A percentile compares a stretch with the other conserved stretches of the same genome.
phyloP scores from a whole-genome alignment of 768 basidiomycete genomes.

The Lyophyllum semitale region DNA sequence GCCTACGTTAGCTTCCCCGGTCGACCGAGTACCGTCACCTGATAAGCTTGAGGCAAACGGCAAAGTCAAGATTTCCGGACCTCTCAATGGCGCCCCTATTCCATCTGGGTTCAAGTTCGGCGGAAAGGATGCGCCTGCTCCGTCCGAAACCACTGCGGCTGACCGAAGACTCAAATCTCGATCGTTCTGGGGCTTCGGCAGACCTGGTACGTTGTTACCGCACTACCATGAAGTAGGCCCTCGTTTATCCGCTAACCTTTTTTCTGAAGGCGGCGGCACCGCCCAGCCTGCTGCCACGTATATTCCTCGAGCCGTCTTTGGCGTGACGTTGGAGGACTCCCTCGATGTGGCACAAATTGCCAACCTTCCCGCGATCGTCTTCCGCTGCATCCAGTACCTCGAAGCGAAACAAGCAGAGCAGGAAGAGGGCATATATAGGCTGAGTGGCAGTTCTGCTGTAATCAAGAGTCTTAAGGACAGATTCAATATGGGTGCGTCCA shows the following conservation, averaged over 20 bases:
- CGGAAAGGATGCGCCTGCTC: conserved; percentile 59
- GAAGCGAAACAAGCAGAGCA: conserved; percentile 92
- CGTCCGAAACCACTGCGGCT: conserved; percentile 37
- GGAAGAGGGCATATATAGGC: conserved; percentile 96
- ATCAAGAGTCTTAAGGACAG: conserved; percentile 92
- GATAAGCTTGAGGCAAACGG: conserved; percentile 55
- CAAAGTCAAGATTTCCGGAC: conserved; percentile 88
- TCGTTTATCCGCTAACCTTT: conserved; percentile 16
- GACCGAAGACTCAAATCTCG: conserved; percentile 89
- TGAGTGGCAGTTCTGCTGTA: conserved; percentile 93
- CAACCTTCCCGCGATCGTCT: conserved; percentile 90
- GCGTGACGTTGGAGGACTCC: conserved; percentile 83
- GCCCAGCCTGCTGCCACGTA: conserved; percentile 37
- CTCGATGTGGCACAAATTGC: conserved; percentile 89
- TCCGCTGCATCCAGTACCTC: conserved; percentile 93
- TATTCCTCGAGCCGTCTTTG: conserved; percentile 80
- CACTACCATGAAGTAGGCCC: conserved; percentile 6
- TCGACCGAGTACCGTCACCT: conserved; percentile 55
- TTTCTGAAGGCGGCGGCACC: conserved; percentile 32
- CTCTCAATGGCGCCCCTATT: conserved; percentile 81
- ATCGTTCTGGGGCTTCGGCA: conserved; percentile 91
- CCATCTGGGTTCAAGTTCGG: conserved; percentile 92
- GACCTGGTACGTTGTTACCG: conserved; percentile 44
- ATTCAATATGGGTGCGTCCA: conserved; percentile 82
- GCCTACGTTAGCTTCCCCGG: conserved; percentile 39